Conservation (phyloP, 2,329 filamentous ascomycete species). For the Botrytis paeoniae region DNA sequence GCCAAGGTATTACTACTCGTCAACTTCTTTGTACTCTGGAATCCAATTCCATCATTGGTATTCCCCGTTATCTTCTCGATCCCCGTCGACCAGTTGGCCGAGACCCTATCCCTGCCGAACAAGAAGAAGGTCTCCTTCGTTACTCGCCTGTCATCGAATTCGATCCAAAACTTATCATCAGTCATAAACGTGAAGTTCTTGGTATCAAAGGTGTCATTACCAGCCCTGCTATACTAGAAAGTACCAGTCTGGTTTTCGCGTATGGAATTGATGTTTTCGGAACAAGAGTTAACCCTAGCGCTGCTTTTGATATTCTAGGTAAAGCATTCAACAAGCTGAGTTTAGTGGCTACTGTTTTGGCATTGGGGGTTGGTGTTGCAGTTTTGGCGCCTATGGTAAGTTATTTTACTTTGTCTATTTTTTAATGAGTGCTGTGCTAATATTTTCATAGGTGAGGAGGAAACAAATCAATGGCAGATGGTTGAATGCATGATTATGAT, state of each 20-base stretch:
- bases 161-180: conserved; percentile 75
- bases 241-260: conserved; percentile 84
- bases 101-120: conserved; percentile 75
- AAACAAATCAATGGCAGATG: conserved; percentile 68
- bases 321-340: conserved; percentile 92
- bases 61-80: conserved; percentile 77
- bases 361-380: conserved; percentile 71
- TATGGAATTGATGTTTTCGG: conserved; percentile 88
- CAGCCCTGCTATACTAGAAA: conserved; percentile 78
- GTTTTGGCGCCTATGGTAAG: conserved; percentile 83
- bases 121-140: conserved; percentile 75
- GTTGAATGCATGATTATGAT: conserved; percentile 39
- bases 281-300: conserved; percentile 80
- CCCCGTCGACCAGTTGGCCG: conserved; percentile 82
- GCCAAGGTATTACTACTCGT: conserved; percentile 84
- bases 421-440: conserved; percentile 38
- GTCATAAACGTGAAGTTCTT: conserved; percentile 77
- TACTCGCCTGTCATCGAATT: conserved; percentile 79
- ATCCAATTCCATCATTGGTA: conserved; percentile 70
- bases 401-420: conserved; percentile 25
- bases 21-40: conserved; percentile 78
- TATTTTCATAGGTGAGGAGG: conserved; percentile 48
- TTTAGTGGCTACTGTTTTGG: conserved; percentile 78
- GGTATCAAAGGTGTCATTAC: conserved; percentile 73
- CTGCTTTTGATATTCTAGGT: conserved; percentile 86